These are phyloP conservation scores for Trichoderma erinaceum DNA, from an alignment of 495 filamentous ascomycete genomes.

Conservation along the genomic window DNA sequence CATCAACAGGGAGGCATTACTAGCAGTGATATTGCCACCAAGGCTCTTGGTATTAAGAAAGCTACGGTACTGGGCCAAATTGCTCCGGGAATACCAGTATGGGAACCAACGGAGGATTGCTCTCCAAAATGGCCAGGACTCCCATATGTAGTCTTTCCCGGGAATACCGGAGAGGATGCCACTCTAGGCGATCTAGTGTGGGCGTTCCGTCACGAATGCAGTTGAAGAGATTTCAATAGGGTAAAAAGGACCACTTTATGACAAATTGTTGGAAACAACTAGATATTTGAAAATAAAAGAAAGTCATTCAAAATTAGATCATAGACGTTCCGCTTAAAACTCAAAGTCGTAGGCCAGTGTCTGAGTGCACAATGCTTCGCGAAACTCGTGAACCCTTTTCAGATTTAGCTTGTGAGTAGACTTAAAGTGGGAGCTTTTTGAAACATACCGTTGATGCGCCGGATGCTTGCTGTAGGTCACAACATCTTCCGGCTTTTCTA, in stretches of 20 bases:
- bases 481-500: background rate
- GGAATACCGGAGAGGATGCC: conserved; percentile 48
- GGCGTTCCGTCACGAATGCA: too few relatives aligned
- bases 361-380: background rate
- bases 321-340: background rate
- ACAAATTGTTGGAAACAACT: too few relatives aligned
- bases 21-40: background rate
- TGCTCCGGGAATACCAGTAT: conserved; percentile 49
- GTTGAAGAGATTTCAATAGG: too few relatives aligned
- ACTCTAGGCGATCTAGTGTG: conserved; percentile 20
- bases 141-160: conserved; percentile 52
- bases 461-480: background rate
- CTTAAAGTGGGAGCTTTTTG: background rate
- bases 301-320: too few relatives aligned
- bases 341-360: background rate
- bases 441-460: background rate
- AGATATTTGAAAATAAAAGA: too few relatives aligned
- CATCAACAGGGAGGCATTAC: background rate
- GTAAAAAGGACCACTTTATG: too few relatives aligned
- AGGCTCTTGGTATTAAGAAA: conserved; percentile 31
- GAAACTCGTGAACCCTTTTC: background rate
- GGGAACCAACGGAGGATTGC: conserved; percentile 34
- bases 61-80: conserved; percentile 49
- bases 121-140: conserved; percentile 38
- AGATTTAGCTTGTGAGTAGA: background rate